Base-by-base conservation (phyloP, 345 rosid species). In the Rhodomyrtus tomentosa region DNA sequence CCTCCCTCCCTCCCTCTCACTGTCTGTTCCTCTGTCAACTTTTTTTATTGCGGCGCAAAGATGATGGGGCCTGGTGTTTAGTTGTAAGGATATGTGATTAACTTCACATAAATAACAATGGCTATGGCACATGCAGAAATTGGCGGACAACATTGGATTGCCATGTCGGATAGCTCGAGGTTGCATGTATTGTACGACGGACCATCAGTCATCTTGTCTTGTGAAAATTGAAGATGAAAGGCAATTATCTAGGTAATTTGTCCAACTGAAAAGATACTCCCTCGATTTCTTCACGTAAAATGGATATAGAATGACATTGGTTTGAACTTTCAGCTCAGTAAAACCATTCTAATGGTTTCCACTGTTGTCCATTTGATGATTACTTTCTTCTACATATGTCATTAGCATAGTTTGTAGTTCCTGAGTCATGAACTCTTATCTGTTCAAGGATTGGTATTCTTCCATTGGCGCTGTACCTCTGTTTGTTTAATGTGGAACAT, bases 101-200 rank as follows among this genome's bases (percentile, higher is more conserved):
- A 68, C 45, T 36, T 68, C 79, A 68, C 14, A 20, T 36, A 68
- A 36, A 68, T 68, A 68, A 68, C 55, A 29, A 29, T 3, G 24
- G 40, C 24, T 81, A 55, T 83, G 68, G 51, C 38, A 56, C 83
- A 1, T 92, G 90, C 96, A 96, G 99, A 96, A 94, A 92, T 90
- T 96, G 94, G 99, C 99, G 38, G 99, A 96, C 85, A 90, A 83
- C 87, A 92, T 96, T 83, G 99, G 99, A 62, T 92, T 96, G 89
- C 99, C 99, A 25, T 96, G 99, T 88, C 94, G 99, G 90, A 96
- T 96, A 81, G 99, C 99, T 89, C 91, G 91, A 83, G 99, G 99
- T 82, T 96, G 99, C 94, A 94, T 84, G 87, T 95, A 94, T 82
- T 96, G 99, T 87, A 91, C 87, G 45, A 92, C 94, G 85, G 95